Base-by-base conservation (phyloP, 495 filamentous ascomycete genomes). In the Aspergillus kassunensis region DNA sequence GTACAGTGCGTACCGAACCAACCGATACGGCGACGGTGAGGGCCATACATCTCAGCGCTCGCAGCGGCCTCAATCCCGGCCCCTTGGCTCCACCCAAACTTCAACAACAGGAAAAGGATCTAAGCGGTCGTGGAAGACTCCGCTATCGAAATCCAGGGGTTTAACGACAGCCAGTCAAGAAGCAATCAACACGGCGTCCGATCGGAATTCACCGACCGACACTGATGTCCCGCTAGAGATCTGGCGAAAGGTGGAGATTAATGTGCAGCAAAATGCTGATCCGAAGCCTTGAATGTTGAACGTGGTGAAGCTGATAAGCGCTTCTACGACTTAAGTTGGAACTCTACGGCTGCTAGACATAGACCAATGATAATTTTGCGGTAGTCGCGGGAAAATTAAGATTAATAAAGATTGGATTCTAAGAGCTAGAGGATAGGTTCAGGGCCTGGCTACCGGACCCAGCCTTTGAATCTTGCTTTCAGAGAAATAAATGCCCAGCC, bases 1-100 rank as follows among this genome's bases (percentile, higher is more conserved):
- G 18, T 67, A 65, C 44, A 69, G 57, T 47, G 62, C 59, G 18
- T 65, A 60, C 30, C 44, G 13, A 11, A 30, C 33, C 11, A 16
- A 19, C 20, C 31, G 21, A 19, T 48, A 48, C 33, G 45, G 33
- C 45, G 45, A 37, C 20, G 30, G 27, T 6, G 30, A 23, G 30
- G 44, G 25, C 29, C 44, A n/a, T n/a, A 4, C 45, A 13, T 37
- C 31, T 31, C 45, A 48, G 2, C 40, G 21, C 3, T 43, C 40
- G 6, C 19, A 23, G 10, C 11, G 23, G 20, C 39, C n/a, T n/a
- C n/a, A 27, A 9, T 27, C 40, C 15, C 40, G 23, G 21, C 10
- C 21, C 8, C 12, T 43, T 3, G 23, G 40, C 1, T 41, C 37
- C 10, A 41, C 21, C 21, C 21, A 20, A 19, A 23, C 36, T 6